Evolutionary conservation across 1,284 basidiomycete species (phyloP), one percentile per base, ranked within the genome.

Genomic region (Fomitiporia mediterranea): DNA sequence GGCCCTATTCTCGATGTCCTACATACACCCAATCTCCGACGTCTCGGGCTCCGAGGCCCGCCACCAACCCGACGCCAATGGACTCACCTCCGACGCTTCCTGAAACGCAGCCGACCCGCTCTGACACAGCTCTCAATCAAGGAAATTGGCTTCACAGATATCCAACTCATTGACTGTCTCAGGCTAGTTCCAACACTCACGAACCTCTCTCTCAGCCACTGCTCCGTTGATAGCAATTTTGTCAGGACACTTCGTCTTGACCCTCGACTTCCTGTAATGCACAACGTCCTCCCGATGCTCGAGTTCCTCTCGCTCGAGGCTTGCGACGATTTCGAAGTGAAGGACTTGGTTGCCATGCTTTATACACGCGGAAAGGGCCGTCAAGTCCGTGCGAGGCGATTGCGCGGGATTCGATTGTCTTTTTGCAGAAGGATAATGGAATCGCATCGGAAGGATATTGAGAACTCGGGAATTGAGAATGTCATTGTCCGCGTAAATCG

Each of bases 241-340:
- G 30, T 60, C 39, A 49, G 50, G 28, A 32, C 58, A 19, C 50
- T 60, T 15, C 42, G 55, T 4, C 15, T 56, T 17, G 51, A 56
- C 44, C 23, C 25, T 5, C 32, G 40, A 2, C 25, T 60, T n/a
- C 49, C 57, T 5, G 28, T 43, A 6, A 47, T 32, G 37, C n/a
- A 50, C n/a, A 56, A 56, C 28, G 30, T 56, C 2, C 35, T 59
- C 2, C 58, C 58, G 1, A 37, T 42, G 47, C 58, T 60, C 13
- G 58, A 60, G 38, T 60, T 60, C 40, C 55, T 60, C 25, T 60
- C 58, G 15, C 44, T 60, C 19, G 58, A 60, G 42, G 55, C 58
- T 3, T 60, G 58, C 23, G 58, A 60, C 37, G 55, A 60, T 30
- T 56, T 60, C 44, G 55, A 60, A 15, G 54, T 53, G 42, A 40